These are phyloP conservation scores for Botrytis squamosa DNA, from an alignment of 2,329 filamentous ascomycete genomes.

Conservation along the genomic window DNA sequence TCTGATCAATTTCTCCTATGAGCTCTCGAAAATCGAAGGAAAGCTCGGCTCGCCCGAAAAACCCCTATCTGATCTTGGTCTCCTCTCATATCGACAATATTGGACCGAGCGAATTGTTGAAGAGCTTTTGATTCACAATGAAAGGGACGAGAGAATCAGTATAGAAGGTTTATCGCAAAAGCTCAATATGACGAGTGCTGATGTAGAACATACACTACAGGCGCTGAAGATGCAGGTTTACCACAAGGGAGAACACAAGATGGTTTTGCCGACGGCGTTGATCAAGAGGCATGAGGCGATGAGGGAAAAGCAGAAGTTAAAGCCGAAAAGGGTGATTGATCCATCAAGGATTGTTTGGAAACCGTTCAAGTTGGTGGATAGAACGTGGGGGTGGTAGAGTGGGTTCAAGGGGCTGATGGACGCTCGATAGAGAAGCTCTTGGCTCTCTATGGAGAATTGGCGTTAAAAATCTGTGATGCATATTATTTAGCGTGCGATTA, in stretches of 20 bases:
- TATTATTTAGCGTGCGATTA: not conserved
- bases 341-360: conserved; percentile 84
- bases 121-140: conserved; percentile 70
- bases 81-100: conserved; percentile 93
- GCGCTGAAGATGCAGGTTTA: conserved; percentile 94
- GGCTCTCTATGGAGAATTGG: not conserved
- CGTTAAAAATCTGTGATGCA: not conserved
- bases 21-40: conserved; percentile 90
- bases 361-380: conserved; percentile 82
- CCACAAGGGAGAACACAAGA: conserved; percentile 93
- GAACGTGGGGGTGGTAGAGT: conserved; percentile 90
- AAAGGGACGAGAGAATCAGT: conserved; percentile 68
- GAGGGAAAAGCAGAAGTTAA: conserved; percentile 76
- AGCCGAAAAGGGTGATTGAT: conserved; percentile 75
- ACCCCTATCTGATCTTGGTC: conserved; percentile 86
- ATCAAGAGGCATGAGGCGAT: conserved; percentile 63
- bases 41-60: conserved; percentile 97
- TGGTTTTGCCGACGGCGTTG: conserved; percentile 84
- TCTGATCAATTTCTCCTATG: conserved; percentile 96
- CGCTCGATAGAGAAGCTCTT: not conserved
- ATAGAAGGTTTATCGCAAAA: conserved; percentile 79
- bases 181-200: conserved; percentile 94
- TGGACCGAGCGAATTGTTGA: conserved; percentile 96
- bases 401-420: not conserved
- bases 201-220: conserved; percentile 92